phyloP scores from a whole-genome alignment of 2,329 filamentous ascomycete genomes.

The Cryphonectria parasitica region DNA sequence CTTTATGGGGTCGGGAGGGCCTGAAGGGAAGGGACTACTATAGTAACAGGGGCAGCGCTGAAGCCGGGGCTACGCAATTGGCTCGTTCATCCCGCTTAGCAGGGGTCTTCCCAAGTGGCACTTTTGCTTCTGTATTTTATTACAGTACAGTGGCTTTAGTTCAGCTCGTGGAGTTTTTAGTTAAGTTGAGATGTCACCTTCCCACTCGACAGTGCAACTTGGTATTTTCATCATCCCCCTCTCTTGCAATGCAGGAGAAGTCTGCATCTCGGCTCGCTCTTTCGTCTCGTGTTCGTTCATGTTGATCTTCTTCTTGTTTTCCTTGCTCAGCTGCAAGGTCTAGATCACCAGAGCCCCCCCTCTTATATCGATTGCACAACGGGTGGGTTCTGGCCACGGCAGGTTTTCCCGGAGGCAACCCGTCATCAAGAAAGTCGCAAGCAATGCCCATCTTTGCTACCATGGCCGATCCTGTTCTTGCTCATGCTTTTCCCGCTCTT shows the following conservation, averaged over 20 bases:
- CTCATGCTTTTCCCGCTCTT: background rate
- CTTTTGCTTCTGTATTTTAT: background rate
- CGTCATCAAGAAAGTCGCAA: background rate
- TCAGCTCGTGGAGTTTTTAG: background rate
- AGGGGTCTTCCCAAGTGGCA: background rate
- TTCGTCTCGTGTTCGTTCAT: background rate
- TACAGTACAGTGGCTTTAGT: constrained; percentile 3
- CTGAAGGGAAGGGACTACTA: background rate
- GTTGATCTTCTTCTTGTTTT: background rate
- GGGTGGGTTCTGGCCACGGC: background rate
- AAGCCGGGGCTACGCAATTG: background rate
- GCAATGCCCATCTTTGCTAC: background rate
- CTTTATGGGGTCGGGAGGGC: background rate
- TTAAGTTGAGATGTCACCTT: background rate
- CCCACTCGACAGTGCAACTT: background rate
- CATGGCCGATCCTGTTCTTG: background rate
- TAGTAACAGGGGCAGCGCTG: background rate
- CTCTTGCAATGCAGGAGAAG: background rate
- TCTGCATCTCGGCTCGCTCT: background rate
- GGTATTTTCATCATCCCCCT: background rate
- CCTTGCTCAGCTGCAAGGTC: background rate
- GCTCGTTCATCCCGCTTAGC: background rate
- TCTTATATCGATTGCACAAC: background rate
- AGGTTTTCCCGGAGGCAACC: background rate
- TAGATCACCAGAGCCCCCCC: background rate